These are phyloP conservation scores for Peterozyma toletana DNA, from an alignment of 805 yeast species.

Conservation along the genomic window DNA sequence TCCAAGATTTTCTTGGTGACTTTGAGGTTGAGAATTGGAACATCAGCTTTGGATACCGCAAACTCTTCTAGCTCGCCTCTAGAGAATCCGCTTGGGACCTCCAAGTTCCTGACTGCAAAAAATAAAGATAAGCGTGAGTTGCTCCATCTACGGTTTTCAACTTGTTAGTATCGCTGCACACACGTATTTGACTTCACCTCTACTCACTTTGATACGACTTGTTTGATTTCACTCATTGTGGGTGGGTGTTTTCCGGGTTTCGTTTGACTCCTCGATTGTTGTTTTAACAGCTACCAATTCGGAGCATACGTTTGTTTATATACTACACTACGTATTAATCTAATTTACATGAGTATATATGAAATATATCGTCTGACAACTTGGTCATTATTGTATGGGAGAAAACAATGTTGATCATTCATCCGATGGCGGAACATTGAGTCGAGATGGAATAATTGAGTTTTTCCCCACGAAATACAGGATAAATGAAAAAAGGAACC, in stretches of 20 bases:
- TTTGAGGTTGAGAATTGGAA: conserved; percentile 1
- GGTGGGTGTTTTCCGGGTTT: background rate
- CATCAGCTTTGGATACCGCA: background rate
- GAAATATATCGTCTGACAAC: no score
- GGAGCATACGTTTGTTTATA: background rate
- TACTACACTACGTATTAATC: no score
- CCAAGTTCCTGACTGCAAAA: conserved; percentile 1
- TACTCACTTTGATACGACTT: no score
- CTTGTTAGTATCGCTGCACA: no score
- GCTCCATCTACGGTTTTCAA: background rate
- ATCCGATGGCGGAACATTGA: no score
- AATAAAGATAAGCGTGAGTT: background rate
- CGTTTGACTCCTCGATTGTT: background rate
- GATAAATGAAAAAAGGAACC: no score
- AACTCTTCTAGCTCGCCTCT: background rate
- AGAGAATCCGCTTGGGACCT: background rate
- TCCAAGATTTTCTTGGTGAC: conserved; percentile 2
- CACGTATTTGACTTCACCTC: no score
- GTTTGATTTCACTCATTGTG: background rate
- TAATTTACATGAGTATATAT: no score
- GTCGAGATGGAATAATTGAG: no score
- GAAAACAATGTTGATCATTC: no score
- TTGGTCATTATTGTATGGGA: no score
- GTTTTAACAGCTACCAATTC: background rate
- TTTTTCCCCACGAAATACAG: no score